These are phyloP conservation scores for Geotrichum bryndzae DNA, from an alignment of 1,139 yeast genomes.

Conservation along the genomic window DNA sequence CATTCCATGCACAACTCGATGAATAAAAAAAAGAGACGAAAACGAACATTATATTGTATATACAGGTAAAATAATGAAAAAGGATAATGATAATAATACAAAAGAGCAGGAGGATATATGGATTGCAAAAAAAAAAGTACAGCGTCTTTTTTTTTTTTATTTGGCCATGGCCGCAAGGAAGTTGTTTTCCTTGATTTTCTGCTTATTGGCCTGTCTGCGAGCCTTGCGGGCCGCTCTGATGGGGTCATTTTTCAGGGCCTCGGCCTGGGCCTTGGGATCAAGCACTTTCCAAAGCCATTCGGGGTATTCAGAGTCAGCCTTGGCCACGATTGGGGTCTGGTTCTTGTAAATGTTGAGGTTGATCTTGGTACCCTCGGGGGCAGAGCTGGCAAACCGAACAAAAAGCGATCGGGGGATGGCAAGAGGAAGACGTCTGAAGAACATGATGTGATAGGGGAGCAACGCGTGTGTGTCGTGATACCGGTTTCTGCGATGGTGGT, in stretches of 20 bases:
- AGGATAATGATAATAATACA: not conserved
- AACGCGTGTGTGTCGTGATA: not conserved
- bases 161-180: conserved; percentile 42
- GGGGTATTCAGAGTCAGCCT: conserved; percentile 84
- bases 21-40: not conserved
- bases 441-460: not conserved
- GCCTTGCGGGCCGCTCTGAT: conserved; percentile 63
- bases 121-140: not conserved
- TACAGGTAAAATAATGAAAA: not conserved
- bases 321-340: conserved; percentile 86
- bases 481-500: not conserved
- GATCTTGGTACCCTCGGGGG: conserved; percentile 72
- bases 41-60: not conserved
- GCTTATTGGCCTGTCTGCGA: conserved; percentile 61
- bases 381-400: conserved; percentile 26
- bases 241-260: conserved; percentile 52
- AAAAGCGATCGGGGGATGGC: not conserved
- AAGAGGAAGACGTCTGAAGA: not conserved
- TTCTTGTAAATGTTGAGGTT: conserved; percentile 70
- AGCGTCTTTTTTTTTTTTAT: conserved; percentile 5
- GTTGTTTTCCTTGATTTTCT: conserved; percentile 70
- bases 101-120: not conserved
- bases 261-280: conserved; percentile 53
- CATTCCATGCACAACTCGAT: not conserved
- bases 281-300: conserved; percentile 92